Evolutionary conservation across 2,329 filamentous ascomycete genomes (phyloP).

Genomic region (Aspergillus sp.): DNA sequence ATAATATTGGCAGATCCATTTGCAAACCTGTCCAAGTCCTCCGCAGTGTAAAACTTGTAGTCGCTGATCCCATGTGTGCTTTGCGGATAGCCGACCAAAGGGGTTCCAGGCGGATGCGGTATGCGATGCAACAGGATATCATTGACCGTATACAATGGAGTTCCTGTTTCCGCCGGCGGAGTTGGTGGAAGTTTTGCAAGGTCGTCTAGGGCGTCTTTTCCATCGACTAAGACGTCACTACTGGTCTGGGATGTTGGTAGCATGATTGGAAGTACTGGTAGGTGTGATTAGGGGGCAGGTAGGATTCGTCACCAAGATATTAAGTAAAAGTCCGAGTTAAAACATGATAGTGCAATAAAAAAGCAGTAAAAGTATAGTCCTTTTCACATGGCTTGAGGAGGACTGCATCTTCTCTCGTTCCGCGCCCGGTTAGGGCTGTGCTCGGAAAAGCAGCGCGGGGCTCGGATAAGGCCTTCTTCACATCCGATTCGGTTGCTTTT

Average conservation of each 20-base stretch:
- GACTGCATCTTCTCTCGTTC: not conserved
- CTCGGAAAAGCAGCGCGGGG: constrained; percentile 5
- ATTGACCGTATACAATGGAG: constrained; percentile 4
- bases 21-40: constrained; percentile 11
- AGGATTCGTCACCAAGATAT: not conserved
- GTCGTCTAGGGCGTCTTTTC: not conserved
- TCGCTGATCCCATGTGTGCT: constrained; percentile 11
- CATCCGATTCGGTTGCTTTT: not conserved
- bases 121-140: constrained; percentile 11
- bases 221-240: not conserved
- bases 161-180: constrained; percentile 9
- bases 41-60: constrained; percentile 12
- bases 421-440: not conserved
- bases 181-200: constrained; percentile 4
- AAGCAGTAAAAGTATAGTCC: not conserved
- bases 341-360: not conserved
- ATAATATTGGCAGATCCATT: constrained; percentile 6
- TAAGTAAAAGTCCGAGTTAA: not conserved
- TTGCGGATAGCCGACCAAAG: constrained; percentile 12
- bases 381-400: not conserved
- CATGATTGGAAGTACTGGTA: not conserved
- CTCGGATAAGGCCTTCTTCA: constrained; percentile 1
- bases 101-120: constrained; percentile 1
- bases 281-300: not conserved
- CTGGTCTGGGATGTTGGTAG: not conserved